Conservation (phyloP, 129 eudicot species). For the Tagetes patula region DNA sequence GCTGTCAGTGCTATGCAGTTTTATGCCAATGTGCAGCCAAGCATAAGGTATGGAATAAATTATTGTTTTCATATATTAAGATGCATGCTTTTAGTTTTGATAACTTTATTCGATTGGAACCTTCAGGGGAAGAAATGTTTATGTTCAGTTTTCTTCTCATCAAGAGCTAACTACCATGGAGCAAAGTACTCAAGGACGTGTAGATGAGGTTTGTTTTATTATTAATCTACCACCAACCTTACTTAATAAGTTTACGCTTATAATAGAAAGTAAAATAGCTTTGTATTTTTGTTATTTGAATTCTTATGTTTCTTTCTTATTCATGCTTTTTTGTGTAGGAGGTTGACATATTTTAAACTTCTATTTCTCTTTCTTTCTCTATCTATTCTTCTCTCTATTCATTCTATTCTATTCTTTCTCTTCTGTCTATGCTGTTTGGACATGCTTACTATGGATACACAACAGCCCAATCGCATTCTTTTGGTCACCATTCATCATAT, state of each 20-base stretch:
- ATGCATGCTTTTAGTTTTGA: slow-evolving; percentile 14
- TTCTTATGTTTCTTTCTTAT: slow-evolving; percentile 10
- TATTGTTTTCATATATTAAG: not conserved
- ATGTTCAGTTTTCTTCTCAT: slow-evolving; percentile 91
- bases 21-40: slow-evolving; percentile 83
- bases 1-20: slow-evolving; percentile 93
- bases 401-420: slow-evolving; percentile 89
- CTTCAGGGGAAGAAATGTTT: slow-evolving; percentile 90
- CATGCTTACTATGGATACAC: slow-evolving; percentile 56
- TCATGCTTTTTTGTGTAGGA: slow-evolving; percentile 33
- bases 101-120: not conserved
- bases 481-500: slow-evolving; percentile 98
- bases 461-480: slow-evolving; percentile 97
- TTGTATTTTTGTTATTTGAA: not conserved
- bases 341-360: slow-evolving; percentile 38
- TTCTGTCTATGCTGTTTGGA: slow-evolving; percentile 65
- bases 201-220: slow-evolving; percentile 72
- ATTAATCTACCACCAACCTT: no score
- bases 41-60: slow-evolving; percentile 58
- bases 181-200: slow-evolving; percentile 91
- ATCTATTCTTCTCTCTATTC: slow-evolving; percentile 77
- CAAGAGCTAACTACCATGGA: slow-evolving; percentile 94
- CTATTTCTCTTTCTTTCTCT: slow-evolving; percentile 50
- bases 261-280: no score
- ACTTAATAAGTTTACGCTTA: no score